A percentile compares a stretch with the other conserved stretches of the same genome.
phyloP scores from a whole-genome alignment of 1,139 yeast genomes.

The Komagataea norvegica region DNA sequence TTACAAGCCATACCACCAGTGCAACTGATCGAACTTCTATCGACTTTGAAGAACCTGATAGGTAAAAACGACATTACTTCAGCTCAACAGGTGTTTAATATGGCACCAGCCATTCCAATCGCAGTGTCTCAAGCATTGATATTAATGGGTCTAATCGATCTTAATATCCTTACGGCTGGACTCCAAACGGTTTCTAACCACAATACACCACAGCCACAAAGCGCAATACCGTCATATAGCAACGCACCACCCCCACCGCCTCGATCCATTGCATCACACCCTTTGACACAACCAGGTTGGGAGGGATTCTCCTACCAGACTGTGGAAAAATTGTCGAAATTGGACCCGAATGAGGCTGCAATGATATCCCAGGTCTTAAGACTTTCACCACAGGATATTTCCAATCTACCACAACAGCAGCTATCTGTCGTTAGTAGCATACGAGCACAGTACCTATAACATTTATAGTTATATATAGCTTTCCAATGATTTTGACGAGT shows the following conservation, averaged over 20 bases:
- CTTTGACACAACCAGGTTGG: conserved; percentile 36
- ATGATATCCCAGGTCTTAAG: conserved; percentile 61
- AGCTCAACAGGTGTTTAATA: conserved; percentile 47
- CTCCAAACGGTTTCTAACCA: conserved; percentile 23
- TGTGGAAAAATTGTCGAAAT: conserved; percentile 41
- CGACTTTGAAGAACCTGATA: conserved; percentile 53
- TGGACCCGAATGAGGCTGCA: conserved; percentile 56
- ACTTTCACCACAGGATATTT: conserved; percentile 51
- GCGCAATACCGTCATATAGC: no score
- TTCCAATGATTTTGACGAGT: neutral
- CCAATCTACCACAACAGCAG: conserved; percentile 54
- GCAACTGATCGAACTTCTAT: conserved; percentile 59
- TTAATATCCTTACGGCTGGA: conserved; percentile 51
- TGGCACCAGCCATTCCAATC: conserved; percentile 56
- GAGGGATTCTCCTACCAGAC: conserved; percentile 45
- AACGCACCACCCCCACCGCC: conserved; percentile 22
- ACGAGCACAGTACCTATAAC: conserved; percentile 7
- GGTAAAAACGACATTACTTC: conserved; percentile 44
- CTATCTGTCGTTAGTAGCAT: conserved; percentile 5
- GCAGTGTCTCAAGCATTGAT: conserved; percentile 68
- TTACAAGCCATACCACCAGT: conserved; percentile 63
- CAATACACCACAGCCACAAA: conserved; percentile 14
- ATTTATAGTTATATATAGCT: neutral
- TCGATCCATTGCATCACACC: conserved; percentile 15
- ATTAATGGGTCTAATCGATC: conserved; percentile 72